These are phyloP conservation scores for Aschersonia sp. DNA, from an alignment of 2,329 filamentous ascomycete species.

Conservation along the genomic window DNA sequence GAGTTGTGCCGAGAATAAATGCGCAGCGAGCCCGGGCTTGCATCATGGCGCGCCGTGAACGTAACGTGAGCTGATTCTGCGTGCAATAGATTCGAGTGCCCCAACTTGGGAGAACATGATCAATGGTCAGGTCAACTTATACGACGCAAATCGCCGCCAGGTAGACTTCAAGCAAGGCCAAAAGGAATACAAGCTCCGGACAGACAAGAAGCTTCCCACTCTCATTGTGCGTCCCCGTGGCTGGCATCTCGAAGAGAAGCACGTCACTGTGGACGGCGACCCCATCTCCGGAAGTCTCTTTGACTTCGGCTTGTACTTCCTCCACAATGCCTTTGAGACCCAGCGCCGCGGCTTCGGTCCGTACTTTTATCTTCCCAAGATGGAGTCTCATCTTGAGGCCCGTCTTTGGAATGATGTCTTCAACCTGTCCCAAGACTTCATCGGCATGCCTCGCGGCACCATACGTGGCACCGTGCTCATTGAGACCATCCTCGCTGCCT, in stretches of 20 bases:
- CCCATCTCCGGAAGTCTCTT: slow-evolving; percentile 86
- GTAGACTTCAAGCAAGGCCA: slow-evolving; percentile 91
- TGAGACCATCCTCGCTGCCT: slow-evolving; percentile 93
- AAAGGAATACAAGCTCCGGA: slow-evolving; percentile 96
- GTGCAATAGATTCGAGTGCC: slow-evolving; percentile 64
- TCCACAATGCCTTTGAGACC: slow-evolving; percentile 88
- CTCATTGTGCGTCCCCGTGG: slow-evolving; percentile 89
- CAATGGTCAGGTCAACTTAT: slow-evolving; percentile 93
- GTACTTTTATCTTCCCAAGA: slow-evolving; percentile 97
- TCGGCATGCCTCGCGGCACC: slow-evolving; percentile 78
- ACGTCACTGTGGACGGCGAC: slow-evolving; percentile 89
- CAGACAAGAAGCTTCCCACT: slow-evolving; percentile 71
- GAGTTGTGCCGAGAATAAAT: no score
- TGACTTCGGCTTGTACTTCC: slow-evolving; percentile 98
- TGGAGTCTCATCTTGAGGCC: slow-evolving; percentile 95
- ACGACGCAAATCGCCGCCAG: slow-evolving; percentile 86
- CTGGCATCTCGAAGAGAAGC: slow-evolving; percentile 98
- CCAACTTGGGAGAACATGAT: slow-evolving; percentile 99
- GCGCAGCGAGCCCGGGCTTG: no score
- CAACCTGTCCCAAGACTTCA: slow-evolving; percentile 87
- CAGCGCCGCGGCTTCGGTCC: slow-evolving; percentile 74
- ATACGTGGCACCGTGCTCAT: slow-evolving; percentile 93
- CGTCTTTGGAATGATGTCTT: slow-evolving; percentile 97
- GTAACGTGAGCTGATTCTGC: no score
- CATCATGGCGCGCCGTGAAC: no score